phyloP scores from a whole-genome alignment of 768 basidiomycete species.

The Pulveroboletus frians region DNA sequence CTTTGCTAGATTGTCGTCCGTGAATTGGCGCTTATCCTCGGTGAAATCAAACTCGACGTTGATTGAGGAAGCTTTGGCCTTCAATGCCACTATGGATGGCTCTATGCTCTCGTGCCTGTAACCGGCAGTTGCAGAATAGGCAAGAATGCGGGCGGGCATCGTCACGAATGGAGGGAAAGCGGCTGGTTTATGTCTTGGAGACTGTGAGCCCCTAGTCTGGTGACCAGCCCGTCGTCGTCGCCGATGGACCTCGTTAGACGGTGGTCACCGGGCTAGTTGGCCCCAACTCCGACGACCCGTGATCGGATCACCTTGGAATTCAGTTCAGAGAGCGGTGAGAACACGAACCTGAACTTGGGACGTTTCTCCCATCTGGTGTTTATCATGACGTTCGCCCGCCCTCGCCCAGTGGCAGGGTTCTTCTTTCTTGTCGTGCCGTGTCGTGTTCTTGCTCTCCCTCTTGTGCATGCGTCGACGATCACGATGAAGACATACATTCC shows the following conservation, averaged over 20 bases:
- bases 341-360: constrained; percentile 8
- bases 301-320: constrained; percentile 14
- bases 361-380: neutral
- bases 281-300: neutral
- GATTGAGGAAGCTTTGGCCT: constrained; percentile 39
- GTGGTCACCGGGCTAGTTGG: too few relatives aligned
- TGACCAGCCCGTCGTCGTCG: too few relatives aligned
- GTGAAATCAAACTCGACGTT: constrained; percentile 57
- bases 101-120: constrained; percentile 77
- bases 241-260: too few relatives aligned
- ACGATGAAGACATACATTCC: constrained; percentile 6
- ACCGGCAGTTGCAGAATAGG: constrained; percentile 56
- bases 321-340: constrained; percentile 3
- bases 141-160: constrained; percentile 41
- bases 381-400: neutral
- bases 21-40: constrained; percentile 58
- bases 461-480: constrained; percentile 1
- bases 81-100: constrained; percentile 55
- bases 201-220: too few relatives aligned
- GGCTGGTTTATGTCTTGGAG: too few relatives aligned
- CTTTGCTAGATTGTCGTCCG: constrained; percentile 42
- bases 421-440: neutral
- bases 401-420: neutral
- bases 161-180: neutral
- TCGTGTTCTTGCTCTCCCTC: constrained; percentile 13